These are phyloP conservation scores for Gynandropsis gynandra DNA, from an alignment of 345 rosid genomes.

Conservation along the genomic window DNA sequence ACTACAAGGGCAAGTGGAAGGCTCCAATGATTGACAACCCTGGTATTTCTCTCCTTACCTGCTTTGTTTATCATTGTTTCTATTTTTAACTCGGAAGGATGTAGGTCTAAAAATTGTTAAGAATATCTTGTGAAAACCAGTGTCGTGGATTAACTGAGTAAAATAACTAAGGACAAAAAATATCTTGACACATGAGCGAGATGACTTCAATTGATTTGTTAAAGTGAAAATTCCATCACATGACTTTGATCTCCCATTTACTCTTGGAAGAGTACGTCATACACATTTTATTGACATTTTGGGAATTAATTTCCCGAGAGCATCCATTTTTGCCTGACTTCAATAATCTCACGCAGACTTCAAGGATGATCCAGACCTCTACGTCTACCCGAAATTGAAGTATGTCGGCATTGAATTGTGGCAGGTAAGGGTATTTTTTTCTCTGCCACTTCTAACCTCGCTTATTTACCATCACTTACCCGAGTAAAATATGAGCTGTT, in stretches of 20 bases:
- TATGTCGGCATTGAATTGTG: conserved; percentile 95
- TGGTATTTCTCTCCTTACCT: conserved; percentile 37
- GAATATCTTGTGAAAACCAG: no score
- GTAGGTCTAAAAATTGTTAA: no score
- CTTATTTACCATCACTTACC: neutral
- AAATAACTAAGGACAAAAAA: no score
- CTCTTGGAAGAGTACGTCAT: no score
- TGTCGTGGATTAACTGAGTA: no score
- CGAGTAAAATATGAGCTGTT: neutral
- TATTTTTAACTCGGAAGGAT: neutral
- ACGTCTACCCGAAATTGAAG: conserved; percentile 84
- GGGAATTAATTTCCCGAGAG: no score
- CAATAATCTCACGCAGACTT: conserved; percentile 44
- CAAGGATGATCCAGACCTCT: conserved; percentile 89
- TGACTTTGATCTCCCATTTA: no score
- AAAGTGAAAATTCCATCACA: no score
- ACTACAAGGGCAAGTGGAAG: conserved; percentile 86
- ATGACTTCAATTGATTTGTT: no score
- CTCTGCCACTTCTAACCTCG: neutral
- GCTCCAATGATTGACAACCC: conserved; percentile 96
- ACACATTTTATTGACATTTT: no score
- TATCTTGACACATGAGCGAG: no score
- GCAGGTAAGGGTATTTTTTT: conserved; percentile 68
- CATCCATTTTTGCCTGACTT: neutral
- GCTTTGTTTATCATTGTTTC: neutral